These are phyloP conservation scores for Pythium plurisporium DNA, from an alignment of 352 stramenopile species.

Conservation along the genomic window DNA sequence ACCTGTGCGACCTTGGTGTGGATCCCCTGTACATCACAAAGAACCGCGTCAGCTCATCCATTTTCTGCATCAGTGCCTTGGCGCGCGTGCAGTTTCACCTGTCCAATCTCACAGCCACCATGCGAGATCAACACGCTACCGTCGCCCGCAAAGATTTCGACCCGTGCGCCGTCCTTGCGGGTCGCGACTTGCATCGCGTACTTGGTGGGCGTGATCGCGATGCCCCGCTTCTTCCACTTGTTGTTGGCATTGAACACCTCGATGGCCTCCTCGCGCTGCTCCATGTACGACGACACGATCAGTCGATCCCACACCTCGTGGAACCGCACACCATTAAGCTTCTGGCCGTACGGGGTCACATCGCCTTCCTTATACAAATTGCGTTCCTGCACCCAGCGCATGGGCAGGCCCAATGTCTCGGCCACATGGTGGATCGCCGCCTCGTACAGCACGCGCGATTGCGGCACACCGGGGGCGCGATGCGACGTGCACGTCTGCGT, in stretches of 20 bases:
- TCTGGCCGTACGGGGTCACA: slow-evolving; percentile 29
- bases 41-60: neutral
- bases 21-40: slow-evolving; percentile 32
- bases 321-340: slow-evolving; percentile 30
- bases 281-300: slow-evolving; percentile 22
- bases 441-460: slow-evolving; percentile 34
- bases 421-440: slow-evolving; percentile 37
- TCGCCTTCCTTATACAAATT: slow-evolving; percentile 37
- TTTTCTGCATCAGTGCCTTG: neutral
- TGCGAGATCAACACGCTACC: slow-evolving; percentile 37
- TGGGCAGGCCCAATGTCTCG: slow-evolving; percentile 22
- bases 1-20: slow-evolving; percentile 61
- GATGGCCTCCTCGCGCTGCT: slow-evolving; percentile 25
- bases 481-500: slow-evolving; percentile 39
- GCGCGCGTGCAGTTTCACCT: slow-evolving; percentile 28
- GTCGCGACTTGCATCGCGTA: slow-evolving; percentile 35
- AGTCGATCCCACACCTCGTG: slow-evolving; percentile 33
- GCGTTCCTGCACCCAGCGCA: slow-evolving; percentile 31
- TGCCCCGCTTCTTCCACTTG: slow-evolving; percentile 44
- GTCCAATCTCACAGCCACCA: slow-evolving; percentile 47
- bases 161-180: slow-evolving; percentile 28
- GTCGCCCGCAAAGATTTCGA: slow-evolving; percentile 45
- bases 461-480: slow-evolving; percentile 38
- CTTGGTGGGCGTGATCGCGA: slow-evolving; percentile 69
- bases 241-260: slow-evolving; percentile 41